phyloP scores from a whole-genome alignment of 2,329 filamentous ascomycete genomes.

The Alternaria brassicae region DNA sequence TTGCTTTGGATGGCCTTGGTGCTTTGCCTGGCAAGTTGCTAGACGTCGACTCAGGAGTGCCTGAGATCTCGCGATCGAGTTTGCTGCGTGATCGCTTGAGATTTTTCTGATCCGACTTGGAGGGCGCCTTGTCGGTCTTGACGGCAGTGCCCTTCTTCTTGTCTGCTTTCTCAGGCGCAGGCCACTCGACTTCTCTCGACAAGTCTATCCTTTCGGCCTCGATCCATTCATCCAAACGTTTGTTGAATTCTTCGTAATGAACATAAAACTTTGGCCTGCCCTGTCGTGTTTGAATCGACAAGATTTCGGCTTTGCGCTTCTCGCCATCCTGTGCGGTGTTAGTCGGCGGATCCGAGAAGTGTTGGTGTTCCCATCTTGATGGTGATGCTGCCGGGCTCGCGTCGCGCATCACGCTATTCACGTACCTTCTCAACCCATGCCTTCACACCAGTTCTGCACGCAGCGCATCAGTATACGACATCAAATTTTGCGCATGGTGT shows the following conservation, averaged over 20 bases:
- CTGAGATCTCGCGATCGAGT: conserved; percentile 62
- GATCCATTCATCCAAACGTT: conserved; percentile 88
- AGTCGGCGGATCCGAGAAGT: conserved; percentile 5
- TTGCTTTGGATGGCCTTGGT: conserved; percentile 62
- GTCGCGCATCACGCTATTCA: conserved; percentile 12
- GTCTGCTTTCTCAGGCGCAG: conserved; percentile 86
- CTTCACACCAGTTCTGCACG: conserved; percentile 68
- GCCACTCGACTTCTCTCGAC: conserved; percentile 92
- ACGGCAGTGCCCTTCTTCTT: conserved; percentile 74
- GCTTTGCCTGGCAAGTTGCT: conserved; percentile 57
- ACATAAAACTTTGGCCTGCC: conserved; percentile 91
- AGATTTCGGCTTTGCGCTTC: conserved; percentile 88
- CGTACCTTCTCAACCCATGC: conserved; percentile 73
- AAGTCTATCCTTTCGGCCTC: conserved; percentile 83
- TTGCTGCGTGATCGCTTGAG: conserved; percentile 56
- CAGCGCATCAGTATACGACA: conserved; percentile 40
- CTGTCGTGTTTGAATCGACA: conserved; percentile 91
- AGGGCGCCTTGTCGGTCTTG: conserved; percentile 48
- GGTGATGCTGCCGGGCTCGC: conserved; percentile 20
- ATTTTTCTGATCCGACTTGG: conserved; percentile 57
- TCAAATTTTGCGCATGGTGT: conserved; percentile 33
- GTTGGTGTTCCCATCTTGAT: conserved; percentile 11
- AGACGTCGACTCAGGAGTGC: conserved; percentile 60
- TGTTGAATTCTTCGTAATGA: conserved; percentile 99
- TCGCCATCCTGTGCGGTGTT: conserved; percentile 70